Evolutionary conservation across 257 asterid genomes (phyloP), one percentile per base, ranked within the genome.

Genomic region (Solanum raphanifolium): DNA sequence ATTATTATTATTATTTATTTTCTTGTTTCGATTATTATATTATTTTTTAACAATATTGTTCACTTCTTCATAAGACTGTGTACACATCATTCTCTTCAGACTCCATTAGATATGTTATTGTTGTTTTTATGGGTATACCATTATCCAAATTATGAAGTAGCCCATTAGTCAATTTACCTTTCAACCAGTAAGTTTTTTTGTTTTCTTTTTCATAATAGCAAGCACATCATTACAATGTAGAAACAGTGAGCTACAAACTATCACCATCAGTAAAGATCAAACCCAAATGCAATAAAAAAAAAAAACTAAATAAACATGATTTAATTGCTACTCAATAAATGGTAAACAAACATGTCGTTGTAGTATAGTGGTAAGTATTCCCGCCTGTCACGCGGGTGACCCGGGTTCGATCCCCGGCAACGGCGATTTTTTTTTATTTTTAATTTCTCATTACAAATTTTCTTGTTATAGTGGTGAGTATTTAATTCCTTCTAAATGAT

Each of bases 361-460:
- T 96, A 95, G 98, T 94, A 93, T 94, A 96, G 99, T 95, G 97
- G 98, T 94, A 15, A 96, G 99, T 96, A 96, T 96, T 91, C 96
- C 95, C 94, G 95, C 99, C 98, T 96, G 99, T 95, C 98, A 95
- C 97, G 95, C 98, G 95, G 96, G 97, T 88, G 71, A 96, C 98
- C 96, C 96, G 96, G 98, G 98, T 93, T 96, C 98, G 98, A 95
- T 95, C 98, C 98, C 98, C 95, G 97, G 96, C 98, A 94, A 88
- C 96, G 96, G 98, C 97, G 94, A 0, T 23, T 34, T 4, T 38
- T 55, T 18, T 58, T 3, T n/a, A n/a, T 11, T 5, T 46, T 46
- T 48, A 12, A 48, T 48, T 48, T 48, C 8, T 48, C 20, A 48
- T 6, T 52, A 6, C n/a, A 52, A 18, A 16, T 39, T 55, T 58